These are phyloP conservation scores for Cardamine occulta DNA, from an alignment of 345 rosid genomes.

Conservation along the genomic window DNA sequence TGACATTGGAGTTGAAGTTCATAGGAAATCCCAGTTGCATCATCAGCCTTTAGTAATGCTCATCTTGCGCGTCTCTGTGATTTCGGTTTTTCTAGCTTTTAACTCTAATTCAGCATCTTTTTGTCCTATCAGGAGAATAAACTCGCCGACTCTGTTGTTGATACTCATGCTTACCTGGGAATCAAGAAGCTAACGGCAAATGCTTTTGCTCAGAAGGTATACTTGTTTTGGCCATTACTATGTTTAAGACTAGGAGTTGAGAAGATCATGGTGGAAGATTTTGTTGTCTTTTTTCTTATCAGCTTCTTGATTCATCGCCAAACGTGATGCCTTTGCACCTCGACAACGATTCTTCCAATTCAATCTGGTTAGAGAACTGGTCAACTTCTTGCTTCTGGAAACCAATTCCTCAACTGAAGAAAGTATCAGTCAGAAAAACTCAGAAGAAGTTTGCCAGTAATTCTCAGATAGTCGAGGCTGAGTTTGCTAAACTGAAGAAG, in stretches of 20 bases:
- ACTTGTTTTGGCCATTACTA: not conserved
- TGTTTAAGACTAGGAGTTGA: constrained; percentile 3
- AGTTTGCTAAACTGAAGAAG: constrained; percentile 63
- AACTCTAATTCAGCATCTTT: constrained; percentile 3
- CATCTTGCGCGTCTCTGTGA: not conserved
- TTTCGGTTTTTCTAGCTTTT: not conserved
- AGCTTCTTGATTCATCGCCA: constrained; percentile 82
- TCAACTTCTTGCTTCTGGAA: constrained; percentile 75
- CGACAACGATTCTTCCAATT: constrained; percentile 49
- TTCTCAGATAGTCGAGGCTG: constrained; percentile 56
- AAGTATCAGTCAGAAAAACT: constrained; percentile 47
- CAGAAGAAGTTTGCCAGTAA: constrained; percentile 58
- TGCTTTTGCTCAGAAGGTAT: constrained; percentile 75
- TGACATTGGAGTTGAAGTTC: constrained; percentile 40
- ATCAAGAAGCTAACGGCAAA: constrained; percentile 60
- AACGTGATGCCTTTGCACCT: constrained; percentile 61
- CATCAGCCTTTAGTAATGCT: constrained; percentile 55
- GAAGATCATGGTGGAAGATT: constrained; percentile 30
- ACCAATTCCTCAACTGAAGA: constrained; percentile 66
- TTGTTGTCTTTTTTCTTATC: constrained; percentile 37
- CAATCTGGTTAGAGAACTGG: constrained; percentile 84
- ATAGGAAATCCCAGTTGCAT: constrained; percentile 24
- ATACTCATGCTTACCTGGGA: constrained; percentile 43
- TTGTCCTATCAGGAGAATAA: constrained; percentile 51
- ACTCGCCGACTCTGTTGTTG: constrained; percentile 39